Evolutionary conservation across 2,329 filamentous ascomycete genomes (phyloP).

Genomic region (Colletotrichum endophyticum): DNA sequence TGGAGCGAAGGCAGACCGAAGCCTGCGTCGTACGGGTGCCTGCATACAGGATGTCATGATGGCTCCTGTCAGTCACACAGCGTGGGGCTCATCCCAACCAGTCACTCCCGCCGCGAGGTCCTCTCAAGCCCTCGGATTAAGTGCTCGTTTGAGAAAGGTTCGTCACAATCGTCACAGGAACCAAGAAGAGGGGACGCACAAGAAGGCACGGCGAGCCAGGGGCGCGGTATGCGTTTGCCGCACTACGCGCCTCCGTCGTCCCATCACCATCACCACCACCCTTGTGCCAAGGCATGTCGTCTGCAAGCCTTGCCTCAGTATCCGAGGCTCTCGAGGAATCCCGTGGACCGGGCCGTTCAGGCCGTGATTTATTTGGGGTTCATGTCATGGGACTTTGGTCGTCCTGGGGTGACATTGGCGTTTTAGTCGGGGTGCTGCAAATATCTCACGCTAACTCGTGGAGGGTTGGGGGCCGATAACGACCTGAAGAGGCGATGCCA

Average conservation of each 20-base stretch:
- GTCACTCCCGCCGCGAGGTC: not conserved
- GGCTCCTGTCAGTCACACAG: conserved; percentile 11
- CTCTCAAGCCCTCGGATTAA: not conserved
- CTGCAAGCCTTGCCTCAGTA: not conserved
- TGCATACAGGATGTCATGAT: not conserved
- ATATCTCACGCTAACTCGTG: not conserved
- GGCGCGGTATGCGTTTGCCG: not conserved
- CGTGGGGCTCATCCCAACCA: not conserved
- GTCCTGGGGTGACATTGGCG: not conserved
- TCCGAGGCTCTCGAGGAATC: not conserved
- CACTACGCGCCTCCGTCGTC: not conserved
- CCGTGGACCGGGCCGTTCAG: not conserved
- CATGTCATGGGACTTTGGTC: not conserved
- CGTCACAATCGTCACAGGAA: not conserved
- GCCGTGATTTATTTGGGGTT: not conserved
- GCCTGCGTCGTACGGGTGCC: not conserved
- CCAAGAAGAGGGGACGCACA: not conserved
- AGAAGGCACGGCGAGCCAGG: not conserved
- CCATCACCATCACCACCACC: not conserved
- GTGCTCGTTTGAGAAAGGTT: not conserved
- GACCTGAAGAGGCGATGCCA: not conserved
- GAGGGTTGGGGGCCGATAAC: not conserved
- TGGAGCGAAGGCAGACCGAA: not conserved
- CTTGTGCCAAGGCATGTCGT: not conserved
- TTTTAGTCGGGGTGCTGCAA: not conserved